Evolutionary conservation across 176 grass and related monocot species (phyloP), one percentile per base, ranked within the genome.

Genomic region (Oryza glaberrima): DNA sequence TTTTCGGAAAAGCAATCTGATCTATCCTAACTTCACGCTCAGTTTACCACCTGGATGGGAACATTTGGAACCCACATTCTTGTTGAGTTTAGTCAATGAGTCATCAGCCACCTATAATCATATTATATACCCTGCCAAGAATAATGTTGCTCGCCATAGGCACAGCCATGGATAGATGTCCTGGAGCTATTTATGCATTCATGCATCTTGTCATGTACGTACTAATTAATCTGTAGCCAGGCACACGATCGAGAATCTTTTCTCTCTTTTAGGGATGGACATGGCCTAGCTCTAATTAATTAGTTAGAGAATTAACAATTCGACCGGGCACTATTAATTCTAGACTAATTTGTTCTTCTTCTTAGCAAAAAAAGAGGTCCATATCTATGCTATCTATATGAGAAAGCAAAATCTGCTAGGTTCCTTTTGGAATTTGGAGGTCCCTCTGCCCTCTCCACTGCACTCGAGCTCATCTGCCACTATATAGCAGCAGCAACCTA

Each of bases 371-470:
- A 52, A 71, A 12, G 4, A 66, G 77, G 71, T 72, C 73, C 80
- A 78, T 43, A 78, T 77, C 9, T 77, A 45, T 47, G 14, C 15
- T 69, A 32, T 58, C 16, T 19, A 56, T 35, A 64, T 41, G 71
- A 43, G 11, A 75, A 81, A 81, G 87, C 47, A 84, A 89, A 87
- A 48, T 65, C 19, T 58, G 26, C 15, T 28, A 49, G 36, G 38
- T 89, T 70, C 23, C 77, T 52, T 85, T 65, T 52, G 64, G 4
- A 69, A 89, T 70, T 70, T 66, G 77, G 70, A 81, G 87, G 77
- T 1, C 77, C 77, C 76, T 80, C 23, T 9, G 1, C 7, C 19
- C 58, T 63, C 15, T 79, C 68, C 45, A 69, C 51, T 69, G 47
- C 63, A 75, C 63, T 81, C 47, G 71, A 81, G 71, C 25, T 75